phyloP scores from a whole-genome alignment of 495 filamentous ascomycete genomes.

The Friedmanniomyces endolithicus region DNA sequence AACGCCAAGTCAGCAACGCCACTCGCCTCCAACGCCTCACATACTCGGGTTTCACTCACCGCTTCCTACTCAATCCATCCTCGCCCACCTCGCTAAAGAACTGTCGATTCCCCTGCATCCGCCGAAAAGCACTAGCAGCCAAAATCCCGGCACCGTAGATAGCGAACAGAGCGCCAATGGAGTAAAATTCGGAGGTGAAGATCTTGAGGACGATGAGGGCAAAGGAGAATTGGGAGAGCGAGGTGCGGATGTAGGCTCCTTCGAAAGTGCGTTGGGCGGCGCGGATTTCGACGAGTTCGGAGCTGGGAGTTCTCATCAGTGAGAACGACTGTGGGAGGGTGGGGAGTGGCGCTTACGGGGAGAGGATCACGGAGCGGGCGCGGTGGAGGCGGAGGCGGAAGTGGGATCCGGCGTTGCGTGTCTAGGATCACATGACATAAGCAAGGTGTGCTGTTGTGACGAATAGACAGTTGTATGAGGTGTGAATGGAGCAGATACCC shows the following conservation, averaged over 20 bases:
- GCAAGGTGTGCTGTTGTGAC: background rate
- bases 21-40: background rate
- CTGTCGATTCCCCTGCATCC: conserved; percentile 81
- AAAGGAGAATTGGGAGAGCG: conserved; percentile 87
- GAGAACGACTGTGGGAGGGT: conserved; percentile 35
- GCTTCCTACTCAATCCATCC: conserved; percentile 51
- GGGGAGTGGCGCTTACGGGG: conserved; percentile 23
- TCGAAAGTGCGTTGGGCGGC: conserved; percentile 94
- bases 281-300: conserved; percentile 66
- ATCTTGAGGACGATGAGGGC: conserved; percentile 89
- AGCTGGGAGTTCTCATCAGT: conserved; percentile 66
- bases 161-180: conserved; percentile 46
- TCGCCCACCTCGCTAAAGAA: conserved; percentile 72
- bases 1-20: background rate
- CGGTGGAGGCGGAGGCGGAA: conserved; percentile 61
- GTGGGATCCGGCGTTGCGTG: conserved; percentile 25
- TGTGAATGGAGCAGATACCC: too few species aligned
- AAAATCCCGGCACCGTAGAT: conserved; percentile 79
- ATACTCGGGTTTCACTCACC: conserved; percentile 2
- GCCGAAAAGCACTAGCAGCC: conserved; percentile 63
- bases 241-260: conserved; percentile 90
- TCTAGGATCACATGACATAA: background rate
- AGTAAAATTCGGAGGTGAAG: conserved; percentile 90
- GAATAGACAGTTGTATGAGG: too few species aligned
- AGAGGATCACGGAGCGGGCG: conserved; percentile 71